Evolutionary conservation across 1,284 basidiomycete genomes (phyloP), one percentile per base, ranked within the genome.

Genomic region (Inonotus hispidus): DNA sequence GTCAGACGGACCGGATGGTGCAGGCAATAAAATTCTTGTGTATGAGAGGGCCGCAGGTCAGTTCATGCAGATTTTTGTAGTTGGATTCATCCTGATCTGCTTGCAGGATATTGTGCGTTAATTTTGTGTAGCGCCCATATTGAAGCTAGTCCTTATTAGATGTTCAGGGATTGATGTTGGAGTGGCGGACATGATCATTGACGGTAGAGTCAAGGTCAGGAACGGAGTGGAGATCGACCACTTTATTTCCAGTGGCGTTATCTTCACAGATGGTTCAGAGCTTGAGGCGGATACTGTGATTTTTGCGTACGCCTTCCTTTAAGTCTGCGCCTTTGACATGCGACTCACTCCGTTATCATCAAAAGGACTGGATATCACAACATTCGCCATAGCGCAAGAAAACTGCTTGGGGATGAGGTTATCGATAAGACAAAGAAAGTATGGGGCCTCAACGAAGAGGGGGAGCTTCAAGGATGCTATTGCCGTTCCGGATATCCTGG

Each of bases 151-250:
- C 7, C 41, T 43, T 16, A 43, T 21, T n/a, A 43, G 41, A 21
- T 16, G 16, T 5, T 10, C 19, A 43, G 41, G 70, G 71, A 64
- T 74, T 29, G 77, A 79, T 63, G 74, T 77, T 23, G 79, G 78
- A 19, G 72, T 70, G 45, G 73, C 73, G 3, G 68, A 75, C 13
- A 58, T 72, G 23, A 69, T 73, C 16, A 61, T 64, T 8, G 59
- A 66, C 16, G 71, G 71, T 2, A 65, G 67, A 39, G 66, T 73
- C 46, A 67, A 70, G 54, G 56, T 73, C 32, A 72, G 71, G 56
- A 65, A 66, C 4, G 71, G 71, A 1, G 66, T 70, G 8, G 72
- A 71, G 57, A 64, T 75, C 32, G 62, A 62, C 4, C 58, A 60
- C 27, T 69, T 73, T 29, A 66, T 62, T 2, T 19, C 64, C n/a